These are phyloP conservation scores for Lanmaoa rubissima DNA, from an alignment of 768 basidiomycete species.

Conservation along the genomic window DNA sequence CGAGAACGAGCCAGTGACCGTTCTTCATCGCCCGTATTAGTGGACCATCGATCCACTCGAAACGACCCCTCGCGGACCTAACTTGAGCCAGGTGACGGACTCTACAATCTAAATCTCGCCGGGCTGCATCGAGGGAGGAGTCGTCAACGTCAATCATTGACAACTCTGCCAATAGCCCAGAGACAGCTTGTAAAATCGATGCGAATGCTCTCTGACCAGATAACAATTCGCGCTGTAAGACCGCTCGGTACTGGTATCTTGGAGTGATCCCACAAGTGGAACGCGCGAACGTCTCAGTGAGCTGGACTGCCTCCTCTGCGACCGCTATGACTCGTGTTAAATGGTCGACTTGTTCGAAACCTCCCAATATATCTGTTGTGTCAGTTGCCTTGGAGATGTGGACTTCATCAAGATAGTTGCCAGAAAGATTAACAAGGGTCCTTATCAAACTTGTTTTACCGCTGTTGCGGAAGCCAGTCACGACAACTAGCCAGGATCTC, in stretches of 20 bases:
- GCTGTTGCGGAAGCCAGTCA: slow-evolving; percentile 68
- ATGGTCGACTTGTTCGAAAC: slow-evolving; percentile 87
- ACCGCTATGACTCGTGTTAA: slow-evolving; percentile 38
- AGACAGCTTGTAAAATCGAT: slow-evolving; percentile 25
- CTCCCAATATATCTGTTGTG: slow-evolving; percentile 90
- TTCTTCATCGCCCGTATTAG: slow-evolving; percentile 80
- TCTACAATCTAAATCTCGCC: slow-evolving; percentile 17
- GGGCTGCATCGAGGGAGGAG: slow-evolving; percentile 10
- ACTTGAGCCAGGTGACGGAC: slow-evolving; percentile 23
- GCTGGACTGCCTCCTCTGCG: slow-evolving; percentile 39
- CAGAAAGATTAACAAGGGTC: slow-evolving; percentile 66
- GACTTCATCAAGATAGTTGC: slow-evolving; percentile 68
- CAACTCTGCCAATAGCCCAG: slow-evolving; percentile 31
- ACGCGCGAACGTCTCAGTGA: slow-evolving; percentile 41
- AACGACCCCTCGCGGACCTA: slow-evolving; percentile 47
- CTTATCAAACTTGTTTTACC: slow-evolving; percentile 83
- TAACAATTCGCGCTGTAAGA: slow-evolving; percentile 17
- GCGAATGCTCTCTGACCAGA: slow-evolving; percentile 15
- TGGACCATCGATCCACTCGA: slow-evolving; percentile 96
- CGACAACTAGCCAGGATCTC: slow-evolving; percentile 84
- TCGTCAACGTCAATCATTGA: slow-evolving; percentile 12
- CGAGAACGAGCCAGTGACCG: slow-evolving; percentile 89
- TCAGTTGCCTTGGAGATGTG: slow-evolving; percentile 85
- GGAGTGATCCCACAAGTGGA: slow-evolving; percentile 25
- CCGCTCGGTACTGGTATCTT: slow-evolving; percentile 13